Evolutionary conservation across 768 basidiomycete genomes (phyloP), one percentile per base, ranked within the genome.

Genomic region (Leucosporidium yakuticum): DNA sequence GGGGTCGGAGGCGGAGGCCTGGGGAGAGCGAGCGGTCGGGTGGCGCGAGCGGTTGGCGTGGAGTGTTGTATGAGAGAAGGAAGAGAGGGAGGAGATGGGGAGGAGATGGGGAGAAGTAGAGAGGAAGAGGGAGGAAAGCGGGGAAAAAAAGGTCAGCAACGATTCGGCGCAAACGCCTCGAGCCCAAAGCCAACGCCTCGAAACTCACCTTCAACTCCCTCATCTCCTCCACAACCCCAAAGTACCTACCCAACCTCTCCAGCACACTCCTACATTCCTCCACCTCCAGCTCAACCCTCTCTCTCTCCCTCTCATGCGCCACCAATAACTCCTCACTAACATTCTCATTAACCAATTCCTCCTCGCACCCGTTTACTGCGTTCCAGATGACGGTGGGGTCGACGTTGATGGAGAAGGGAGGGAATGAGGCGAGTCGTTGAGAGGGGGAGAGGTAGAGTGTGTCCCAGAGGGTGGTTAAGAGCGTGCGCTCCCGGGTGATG

Each of bases 181-280:
- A 15, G 6, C 20, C 31, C 8, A 32, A 12, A 3, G 12, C 11
- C n/a, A 31, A 9, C 36, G 32, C 29, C 4, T 20, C 14, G 44
- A 64, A 31, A 70, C 76, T 70, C 60, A 79, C 78, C 51, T 87
- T 89, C 34, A 98, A 82, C 75, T 95, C 91, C 76, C 87, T 89
- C 80, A 92, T 88, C 71, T 97, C 92, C 61, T 87, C 85, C 54
- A 88, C 90, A 31, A 99, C 89, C 48, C 90, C 88, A 74, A 94
- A 88, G 81, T 96, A 99, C 79, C 88, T 91, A 79, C 85, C 85
- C 70, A 97, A 86, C 58, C 83, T 82, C 0, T 85, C 83, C 44
- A 99, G 81, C 1, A 97, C 80, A 0, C 87, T 85, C 1, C 84
- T 86, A n/a, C 78, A 94, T 94, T 83, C 80, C 69, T 86, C 82